Percentiles rank a stretch among this genome's conserved stretches.
These are phyloP conservation scores for Dendrothele bispora DNA, from an alignment of 768 basidiomycete species.

Conservation along the genomic window DNA sequence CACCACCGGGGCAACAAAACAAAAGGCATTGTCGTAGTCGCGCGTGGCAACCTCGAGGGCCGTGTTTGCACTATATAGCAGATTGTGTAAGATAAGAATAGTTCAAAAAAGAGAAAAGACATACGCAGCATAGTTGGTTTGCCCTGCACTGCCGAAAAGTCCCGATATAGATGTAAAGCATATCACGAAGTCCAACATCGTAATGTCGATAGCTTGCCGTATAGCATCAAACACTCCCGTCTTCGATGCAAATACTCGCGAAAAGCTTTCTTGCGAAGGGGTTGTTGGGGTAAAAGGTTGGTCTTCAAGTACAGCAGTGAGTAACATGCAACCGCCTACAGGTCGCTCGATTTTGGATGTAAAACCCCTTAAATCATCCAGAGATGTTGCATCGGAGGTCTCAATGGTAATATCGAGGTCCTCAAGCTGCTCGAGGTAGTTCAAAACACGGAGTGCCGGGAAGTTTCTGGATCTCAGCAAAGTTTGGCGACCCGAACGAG, in stretches of 20 bases:
- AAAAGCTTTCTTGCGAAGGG: background rate
- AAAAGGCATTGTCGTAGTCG: slow-evolving; percentile 1
- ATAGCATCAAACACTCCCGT: background rate
- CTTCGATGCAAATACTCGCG: background rate
- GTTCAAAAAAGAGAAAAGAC: background rate
- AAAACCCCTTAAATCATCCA: background rate
- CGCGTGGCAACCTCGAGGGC: background rate
- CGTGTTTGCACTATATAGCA: slow-evolving; percentile 4
- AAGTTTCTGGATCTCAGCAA: background rate
- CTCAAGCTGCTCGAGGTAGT: background rate
- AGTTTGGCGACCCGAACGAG: background rate
- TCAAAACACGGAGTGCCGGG: background rate
- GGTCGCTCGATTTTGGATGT: no score
- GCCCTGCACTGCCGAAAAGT: background rate
- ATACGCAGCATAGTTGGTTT: slow-evolving; percentile 5
- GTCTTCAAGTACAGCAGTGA: background rate
- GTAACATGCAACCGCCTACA: background rate
- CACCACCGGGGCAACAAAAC: background rate
- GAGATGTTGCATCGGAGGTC: background rate
- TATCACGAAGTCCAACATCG: background rate
- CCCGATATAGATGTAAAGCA: background rate
- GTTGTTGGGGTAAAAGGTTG: background rate
- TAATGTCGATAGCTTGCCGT: background rate
- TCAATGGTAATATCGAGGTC: background rate
- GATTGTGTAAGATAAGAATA: background rate